Conservation (phyloP, 345 rosid species). For the Stellera chamaejasme region DNA sequence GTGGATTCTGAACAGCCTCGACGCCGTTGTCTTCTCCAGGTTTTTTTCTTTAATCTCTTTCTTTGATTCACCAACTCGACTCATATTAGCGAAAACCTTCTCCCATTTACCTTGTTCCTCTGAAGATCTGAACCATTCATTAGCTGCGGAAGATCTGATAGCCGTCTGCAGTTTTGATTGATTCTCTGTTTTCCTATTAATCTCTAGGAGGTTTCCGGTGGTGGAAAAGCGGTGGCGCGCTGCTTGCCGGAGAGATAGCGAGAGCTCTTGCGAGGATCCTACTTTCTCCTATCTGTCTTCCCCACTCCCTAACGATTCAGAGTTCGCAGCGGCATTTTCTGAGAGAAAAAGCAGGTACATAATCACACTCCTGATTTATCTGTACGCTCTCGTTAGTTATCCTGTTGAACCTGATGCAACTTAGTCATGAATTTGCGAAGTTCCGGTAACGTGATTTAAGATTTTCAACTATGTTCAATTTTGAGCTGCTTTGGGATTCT, state of each 20-base stretch:
- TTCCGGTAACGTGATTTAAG: not conserved
- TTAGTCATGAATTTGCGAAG: not conserved
- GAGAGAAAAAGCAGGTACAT: slow-evolving; percentile 56
- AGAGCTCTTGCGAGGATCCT: slow-evolving; percentile 24
- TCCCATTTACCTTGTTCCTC: not conserved
- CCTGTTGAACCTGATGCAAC: not conserved
- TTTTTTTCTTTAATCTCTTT: slow-evolving; percentile 14
- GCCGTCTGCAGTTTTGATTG: not conserved
- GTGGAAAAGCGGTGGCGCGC: slow-evolving; percentile 73
- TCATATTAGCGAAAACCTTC: slow-evolving; percentile 1
- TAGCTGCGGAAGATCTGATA: not conserved
- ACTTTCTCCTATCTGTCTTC: slow-evolving; percentile 18
- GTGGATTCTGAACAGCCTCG: slow-evolving; percentile 78
- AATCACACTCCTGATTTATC: not conserved
- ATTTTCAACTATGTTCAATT: not conserved
- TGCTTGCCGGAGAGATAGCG: slow-evolving; percentile 44
- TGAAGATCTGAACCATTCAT: not conserved
- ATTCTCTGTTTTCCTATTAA: not conserved
- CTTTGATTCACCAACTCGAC: not conserved
- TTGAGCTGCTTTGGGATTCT: not conserved
- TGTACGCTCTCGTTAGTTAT: not conserved
- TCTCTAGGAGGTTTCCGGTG: slow-evolving; percentile 74
- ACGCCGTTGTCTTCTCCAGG: slow-evolving; percentile 83
- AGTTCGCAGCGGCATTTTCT: slow-evolving; percentile 47
- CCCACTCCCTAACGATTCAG: slow-evolving; percentile 60